phyloP scores from a whole-genome alignment of 1,284 basidiomycete species.

The Rhodotorula sp. region DNA sequence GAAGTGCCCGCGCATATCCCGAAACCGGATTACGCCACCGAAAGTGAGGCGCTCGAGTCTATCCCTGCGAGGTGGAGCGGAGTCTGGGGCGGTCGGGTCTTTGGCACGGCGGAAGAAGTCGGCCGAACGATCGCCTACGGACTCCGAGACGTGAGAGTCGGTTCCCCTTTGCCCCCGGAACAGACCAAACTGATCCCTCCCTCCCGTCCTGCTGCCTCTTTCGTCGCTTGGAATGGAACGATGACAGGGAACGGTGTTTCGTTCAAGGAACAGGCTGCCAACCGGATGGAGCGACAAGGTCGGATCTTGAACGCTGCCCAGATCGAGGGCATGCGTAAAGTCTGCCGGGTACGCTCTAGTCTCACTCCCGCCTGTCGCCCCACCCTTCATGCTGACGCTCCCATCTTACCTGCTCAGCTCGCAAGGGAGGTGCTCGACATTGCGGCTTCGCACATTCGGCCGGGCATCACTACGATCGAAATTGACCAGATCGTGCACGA shows the following conservation, averaged over 20 bases:
- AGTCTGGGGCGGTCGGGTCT: conserved; percentile 10
- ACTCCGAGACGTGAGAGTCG: conserved; percentile 3
- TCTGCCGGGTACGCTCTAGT: conserved; percentile 62
- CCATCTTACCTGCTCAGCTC: conserved; percentile 58
- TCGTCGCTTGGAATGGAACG: not conserved
- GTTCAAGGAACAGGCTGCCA: conserved; percentile 17
- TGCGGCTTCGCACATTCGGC: conserved; percentile 75
- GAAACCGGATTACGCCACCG: conserved; percentile 71
- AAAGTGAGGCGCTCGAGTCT: conserved; percentile 55
- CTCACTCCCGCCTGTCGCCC: conserved; percentile 15
- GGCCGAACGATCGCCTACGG: conserved; percentile 16
- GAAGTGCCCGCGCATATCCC: conserved; percentile 68
- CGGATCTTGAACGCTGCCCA: conserved; percentile 64
- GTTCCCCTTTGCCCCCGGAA: not conserved
- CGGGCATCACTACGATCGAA: conserved; percentile 93
- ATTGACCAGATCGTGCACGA: conserved; percentile 94
- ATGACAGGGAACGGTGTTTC: conserved; percentile 22
- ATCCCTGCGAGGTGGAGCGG: conserved; percentile 7
- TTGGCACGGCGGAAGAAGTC: conserved; percentile 32
- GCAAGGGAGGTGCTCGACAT: conserved; percentile 87
- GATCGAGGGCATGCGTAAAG: conserved; percentile 73
- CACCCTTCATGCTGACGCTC: not conserved
- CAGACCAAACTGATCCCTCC: conserved; percentile 3
- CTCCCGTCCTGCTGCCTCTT: not conserved
- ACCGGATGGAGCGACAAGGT: conserved; percentile 16